Evolutionary conservation across 2,329 filamentous ascomycete genomes (phyloP).

Genomic region (Diaporthe vaccinii): DNA sequence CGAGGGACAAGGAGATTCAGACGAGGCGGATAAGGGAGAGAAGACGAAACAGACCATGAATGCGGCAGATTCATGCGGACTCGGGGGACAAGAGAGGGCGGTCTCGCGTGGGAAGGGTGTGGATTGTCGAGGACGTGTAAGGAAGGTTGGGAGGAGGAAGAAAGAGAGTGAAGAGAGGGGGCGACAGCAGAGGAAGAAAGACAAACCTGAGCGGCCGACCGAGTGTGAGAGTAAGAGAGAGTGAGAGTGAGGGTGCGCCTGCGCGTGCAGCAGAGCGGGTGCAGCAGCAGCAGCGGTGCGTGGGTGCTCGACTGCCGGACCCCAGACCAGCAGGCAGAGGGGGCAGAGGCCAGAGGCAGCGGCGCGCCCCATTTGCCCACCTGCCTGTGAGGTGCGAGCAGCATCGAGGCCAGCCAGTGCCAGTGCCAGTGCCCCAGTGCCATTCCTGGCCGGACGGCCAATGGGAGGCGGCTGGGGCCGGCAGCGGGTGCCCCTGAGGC

Average conservation of each 20-base stretch:
- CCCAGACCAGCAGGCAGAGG: conserved; percentile 12
- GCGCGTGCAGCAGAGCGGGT: conserved; percentile 28
- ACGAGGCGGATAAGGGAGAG: conserved; percentile 44
- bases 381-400: background rate
- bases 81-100: conserved; percentile 34
- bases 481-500: conserved; percentile 15
- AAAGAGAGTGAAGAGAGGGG: conserved; percentile 39
- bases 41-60: conserved; percentile 38
- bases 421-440: conserved; percentile 17
- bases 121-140: conserved; percentile 38
- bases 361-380: conserved; percentile 9
- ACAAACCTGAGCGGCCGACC: conserved; percentile 35
- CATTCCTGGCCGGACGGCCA: conserved; percentile 1
- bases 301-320: conserved; percentile 26
- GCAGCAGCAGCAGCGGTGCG: conserved; percentile 21
- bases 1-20: conserved; percentile 48
- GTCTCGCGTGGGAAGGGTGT: conserved; percentile 12
- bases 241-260: conserved; percentile 25
- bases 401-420: conserved; percentile 2
- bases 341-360: background rate
- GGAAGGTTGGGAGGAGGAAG: conserved; percentile 39
- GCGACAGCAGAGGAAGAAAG: conserved; percentile 38
- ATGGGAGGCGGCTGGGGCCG: conserved; percentile 9
- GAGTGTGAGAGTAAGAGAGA: conserved; percentile 26
- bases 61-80: conserved; percentile 41